Evolutionary conservation across 2,329 filamentous ascomycete genomes (phyloP), one percentile per base, ranked within the genome.

Genomic region (Pyrenophora tritici-repentis): DNA sequence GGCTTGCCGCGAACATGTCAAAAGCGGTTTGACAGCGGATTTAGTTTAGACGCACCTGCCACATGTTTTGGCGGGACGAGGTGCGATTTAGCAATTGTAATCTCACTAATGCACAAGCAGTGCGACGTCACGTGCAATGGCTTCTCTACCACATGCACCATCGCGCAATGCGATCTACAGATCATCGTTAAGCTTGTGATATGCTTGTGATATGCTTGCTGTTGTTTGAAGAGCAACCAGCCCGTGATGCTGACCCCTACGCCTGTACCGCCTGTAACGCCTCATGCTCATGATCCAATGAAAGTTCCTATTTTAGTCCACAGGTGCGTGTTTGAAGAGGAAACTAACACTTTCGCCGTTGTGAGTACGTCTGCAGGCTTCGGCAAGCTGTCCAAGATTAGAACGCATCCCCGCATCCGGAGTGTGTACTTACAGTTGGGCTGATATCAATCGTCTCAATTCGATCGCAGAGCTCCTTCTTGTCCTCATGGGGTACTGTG

Each of bases 361-460:
- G 73, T 87, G 87, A n/a, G 86, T 89, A 66, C 86, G 79, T 53
- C 86, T 80, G 61, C 88, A 89, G 13, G 86, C 86, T 76, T 87
- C 87, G 20, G 86, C 87, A 61, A 90, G 79, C 76, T 78, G 56
- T 50, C 36, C 13, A 29, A 26, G 24, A 52, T 69, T 20, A 65
- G 63, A 53, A 24, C 16, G 42, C 12, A 26, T 12, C n/a, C 16
- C 42, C 6, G 16, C 31, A 51, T 38, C 18, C 31, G 26, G n/a
- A 2, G 22, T 29, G 36, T 17, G 29, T 36, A 73, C 77, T 73
- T 59, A 79, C 77, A 31, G 91, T 96, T 35, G 90, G 88, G 66
- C 88, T 91, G 64, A 97, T 90, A 75, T 97, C 92, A 72, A 97
- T 96, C 49, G 92, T 92, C 75, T 91, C 87, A 58, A 97, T 84